Percentiles rank a stretch among this genome's conserved stretches.
Conservation (phyloP, 176 grass and related monocot species). For the Calamus simplicifolius region DNA sequence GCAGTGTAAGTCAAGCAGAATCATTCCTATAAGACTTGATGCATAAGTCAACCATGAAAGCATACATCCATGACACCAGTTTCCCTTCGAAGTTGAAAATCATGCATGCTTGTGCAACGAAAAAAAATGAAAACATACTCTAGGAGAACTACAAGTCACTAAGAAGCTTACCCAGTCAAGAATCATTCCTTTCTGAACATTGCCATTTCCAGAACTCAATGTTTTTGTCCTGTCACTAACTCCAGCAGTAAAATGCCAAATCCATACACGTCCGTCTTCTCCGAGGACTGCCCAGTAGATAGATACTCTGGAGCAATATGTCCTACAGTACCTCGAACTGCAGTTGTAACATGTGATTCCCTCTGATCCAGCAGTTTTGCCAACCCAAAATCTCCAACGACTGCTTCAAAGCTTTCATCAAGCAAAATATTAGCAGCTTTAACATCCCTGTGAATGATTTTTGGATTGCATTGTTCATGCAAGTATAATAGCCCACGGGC, state of each 20-base stretch:
- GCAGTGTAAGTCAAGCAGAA: too few species aligned
- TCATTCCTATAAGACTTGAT: too few species aligned
- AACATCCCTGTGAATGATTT: slow-evolving; percentile 95
- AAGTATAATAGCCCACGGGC: slow-evolving; percentile 84
- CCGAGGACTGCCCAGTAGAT: slow-evolving; percentile 91
- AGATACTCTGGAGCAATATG: slow-evolving; percentile 98
- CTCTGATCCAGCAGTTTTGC: slow-evolving; percentile 86
- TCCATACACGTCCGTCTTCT: slow-evolving; percentile 95
- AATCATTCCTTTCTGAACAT: slow-evolving; percentile 85
- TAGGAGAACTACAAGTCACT: background rate
- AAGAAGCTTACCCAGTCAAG: slow-evolving; percentile 68
- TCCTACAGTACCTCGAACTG: slow-evolving; percentile 81
- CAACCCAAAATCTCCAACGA: slow-evolving; percentile 95
- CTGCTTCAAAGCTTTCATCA: slow-evolving; percentile 79
- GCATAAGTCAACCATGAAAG: too few species aligned
- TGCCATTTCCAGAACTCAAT: slow-evolving; percentile 60
- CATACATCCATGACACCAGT: too few species aligned
- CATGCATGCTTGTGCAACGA: background rate
- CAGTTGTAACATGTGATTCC: slow-evolving; percentile 93
- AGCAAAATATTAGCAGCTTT: slow-evolving; percentile 96
- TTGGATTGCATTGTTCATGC: slow-evolving; percentile 97
- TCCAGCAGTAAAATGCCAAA: slow-evolving; percentile 96
- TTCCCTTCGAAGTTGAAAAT: background rate
- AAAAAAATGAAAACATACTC: background rate
- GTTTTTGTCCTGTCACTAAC: slow-evolving; percentile 85